Percentiles rank a stretch among this genome's conserved stretches.
Conservation (phyloP, 2,329 filamentous ascomycete species). For the Alternaria sp. region DNA sequence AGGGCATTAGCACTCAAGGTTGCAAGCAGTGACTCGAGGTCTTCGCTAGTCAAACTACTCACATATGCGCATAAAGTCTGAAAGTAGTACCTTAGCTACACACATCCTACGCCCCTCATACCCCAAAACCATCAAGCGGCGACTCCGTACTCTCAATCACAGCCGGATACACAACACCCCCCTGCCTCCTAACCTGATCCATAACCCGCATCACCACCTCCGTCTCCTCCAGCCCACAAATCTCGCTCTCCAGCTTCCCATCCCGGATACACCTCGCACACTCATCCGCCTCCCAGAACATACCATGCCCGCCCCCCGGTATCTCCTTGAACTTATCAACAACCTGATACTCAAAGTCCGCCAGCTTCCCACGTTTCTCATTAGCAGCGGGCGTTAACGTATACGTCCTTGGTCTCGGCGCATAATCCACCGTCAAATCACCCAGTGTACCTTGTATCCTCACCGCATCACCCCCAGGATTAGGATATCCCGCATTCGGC, state of each 20-base stretch:
- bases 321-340: constrained; percentile 54
- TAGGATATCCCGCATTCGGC: constrained; percentile 60
- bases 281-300: constrained; percentile 90
- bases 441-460: constrained; percentile 80
- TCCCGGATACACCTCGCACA: constrained; percentile 76
- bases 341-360: constrained; percentile 56
- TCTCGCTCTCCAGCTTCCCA: constrained; percentile 76
- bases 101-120: too few species aligned
- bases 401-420: constrained; percentile 70
- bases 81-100: too few species aligned
- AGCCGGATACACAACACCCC: constrained; percentile 67
- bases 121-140: constrained; percentile 30
- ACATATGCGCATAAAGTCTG: too few species aligned
- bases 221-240: constrained; percentile 76
- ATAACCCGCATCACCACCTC: constrained; percentile 83
- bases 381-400: constrained; percentile 70
- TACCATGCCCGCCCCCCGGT: constrained; percentile 71
- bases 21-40: too few species aligned
- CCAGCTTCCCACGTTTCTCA: constrained; percentile 59
- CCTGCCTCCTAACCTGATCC: constrained; percentile 71
- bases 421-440: constrained; percentile 78
- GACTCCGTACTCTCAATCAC: constrained; percentile 64
- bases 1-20: too few species aligned
- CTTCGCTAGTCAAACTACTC: too few species aligned
- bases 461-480: constrained; percentile 62